Evolutionary conservation across 352 stramenopile species (phyloP), one percentile per base, ranked within the genome.

Genomic region (Phytopythium sindhum): DNA sequence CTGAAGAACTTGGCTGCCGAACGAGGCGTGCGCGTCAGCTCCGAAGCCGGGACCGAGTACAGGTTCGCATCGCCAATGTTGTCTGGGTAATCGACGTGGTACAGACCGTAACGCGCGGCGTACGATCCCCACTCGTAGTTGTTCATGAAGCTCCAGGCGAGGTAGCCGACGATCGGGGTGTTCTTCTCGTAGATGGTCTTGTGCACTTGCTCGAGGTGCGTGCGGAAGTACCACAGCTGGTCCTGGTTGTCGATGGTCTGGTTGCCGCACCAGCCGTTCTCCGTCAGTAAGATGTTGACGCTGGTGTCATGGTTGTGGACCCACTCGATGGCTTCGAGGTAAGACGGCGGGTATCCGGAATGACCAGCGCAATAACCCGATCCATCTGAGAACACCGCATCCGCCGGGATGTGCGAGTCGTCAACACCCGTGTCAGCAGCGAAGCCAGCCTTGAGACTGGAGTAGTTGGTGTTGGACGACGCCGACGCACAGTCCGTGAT

Each of bases 81-180:
- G n/a, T 68, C 63, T 8, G 77, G 72, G 68, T 76, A 88, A 47
- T 88, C 73, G 28, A 88, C 77, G 58, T 86, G 80, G 67, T 80
- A 89, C 19, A 89, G 70, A 9, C 80, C 80, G 63, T 84, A 88
- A 29, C 79, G 76, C 29, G 74, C 70, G 23, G 75, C 70, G 61
- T 68, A 74, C 4, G 68, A 74, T 1, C 64, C 68, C 68, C 68
- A 74, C 44, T 74, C 68, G 60, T 66, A 74, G 51, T 74, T 74
- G 47, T 74, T 64, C 28, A 72, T 53, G 41, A 70, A 66, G 54
- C 76, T 91, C 92, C 93, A 98, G 14, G 86, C 88, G 69, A 94
- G 97, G 70, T 98, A 98, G 5, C 88, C 91, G 57, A 82, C 73
- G 33, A 98, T 67, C 28, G 77, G 73, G 50, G 89, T 85, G 19